Evolutionary conservation across 208 protist species (phyloP), one percentile per base, ranked within the genome.

Genomic region (Leishmania gerbilli): DNA sequence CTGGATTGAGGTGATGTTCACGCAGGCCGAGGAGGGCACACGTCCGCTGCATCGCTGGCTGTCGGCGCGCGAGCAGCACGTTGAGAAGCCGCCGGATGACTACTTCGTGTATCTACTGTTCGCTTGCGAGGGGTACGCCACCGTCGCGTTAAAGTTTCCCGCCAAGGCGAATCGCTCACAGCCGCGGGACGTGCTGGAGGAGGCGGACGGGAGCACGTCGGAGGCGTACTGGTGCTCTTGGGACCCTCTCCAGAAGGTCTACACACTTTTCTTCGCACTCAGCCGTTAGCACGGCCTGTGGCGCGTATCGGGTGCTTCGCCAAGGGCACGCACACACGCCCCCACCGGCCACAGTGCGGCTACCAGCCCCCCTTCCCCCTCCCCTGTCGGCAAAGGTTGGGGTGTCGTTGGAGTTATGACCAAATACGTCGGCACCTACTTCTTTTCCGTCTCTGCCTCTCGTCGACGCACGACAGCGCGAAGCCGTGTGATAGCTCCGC

Each of bases 91-190:
- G 0, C 69, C 89, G 3, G 81, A 85, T 60, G 91, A 93, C 71
- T 90, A 96, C 80, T 89, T 89, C 31, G 85, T 95, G 0, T 97
- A 95, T 77, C 62, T 97, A 0, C 77, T 97, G 15, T 87, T 97
- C n/a, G 92, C 94, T 7, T 97, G 94, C 64, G 92, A 96, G 72
- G 90, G 90, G n/a, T 97, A 95, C 81, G 84, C 88, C 77, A 95
- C 94, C 45, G 84, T 94, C 8, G 84, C 90, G 17, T n/a, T 97
- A 7, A 95, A 95, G 79, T 95, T 97, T 58, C 94, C 94, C 1
- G 82, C 92, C 34, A 84, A 90, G 62, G 77, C 77, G 24, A 71
- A 34, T 17, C 81, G 84, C 24, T 82, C 71, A 1, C 82, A 84
- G 42, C 77, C 84, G 81, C 85, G 85, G 64, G 83, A 89, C 71